These are phyloP conservation scores for Metschnikowia proteae DNA, from an alignment of 805 yeast species.

Conservation along the genomic window DNA sequence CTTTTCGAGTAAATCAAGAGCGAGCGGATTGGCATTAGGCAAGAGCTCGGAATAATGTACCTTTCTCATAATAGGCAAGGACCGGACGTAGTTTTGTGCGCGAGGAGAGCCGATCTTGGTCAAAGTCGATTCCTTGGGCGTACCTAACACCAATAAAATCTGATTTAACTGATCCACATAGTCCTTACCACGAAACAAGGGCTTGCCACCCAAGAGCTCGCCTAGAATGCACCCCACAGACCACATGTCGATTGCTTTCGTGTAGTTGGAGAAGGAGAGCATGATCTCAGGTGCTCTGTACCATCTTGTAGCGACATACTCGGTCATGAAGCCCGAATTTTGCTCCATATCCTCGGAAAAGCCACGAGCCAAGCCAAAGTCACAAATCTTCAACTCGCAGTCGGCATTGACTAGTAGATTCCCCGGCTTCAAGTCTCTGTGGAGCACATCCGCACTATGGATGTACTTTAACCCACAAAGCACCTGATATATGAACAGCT, in stretches of 20 bases:
- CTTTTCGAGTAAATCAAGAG: slow-evolving; percentile 62
- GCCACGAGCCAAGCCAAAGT: slow-evolving; percentile 94
- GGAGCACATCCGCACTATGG: slow-evolving; percentile 89
- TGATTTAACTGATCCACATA: slow-evolving; percentile 93
- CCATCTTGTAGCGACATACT: slow-evolving; percentile 98
- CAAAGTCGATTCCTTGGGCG: slow-evolving; percentile 60
- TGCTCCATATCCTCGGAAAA: slow-evolving; percentile 77
- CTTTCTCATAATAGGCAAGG: slow-evolving; percentile 77
- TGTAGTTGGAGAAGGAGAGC: slow-evolving; percentile 89
- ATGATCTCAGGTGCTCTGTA: slow-evolving; percentile 98
- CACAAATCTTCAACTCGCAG: slow-evolving; percentile 94
- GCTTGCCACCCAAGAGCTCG: slow-evolving; percentile 85
- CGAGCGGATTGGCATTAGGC: slow-evolving; percentile 84
- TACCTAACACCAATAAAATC: slow-evolving; percentile 83
- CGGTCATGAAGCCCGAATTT: slow-evolving; percentile 92
- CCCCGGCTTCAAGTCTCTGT: slow-evolving; percentile 93
- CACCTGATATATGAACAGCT: slow-evolving; percentile 86
- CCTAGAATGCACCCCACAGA: slow-evolving; percentile 97
- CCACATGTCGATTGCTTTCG: slow-evolving; percentile 97
- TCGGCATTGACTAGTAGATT: slow-evolving; percentile 91
- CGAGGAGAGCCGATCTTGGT: slow-evolving; percentile 67
- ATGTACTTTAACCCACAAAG: slow-evolving; percentile 86
- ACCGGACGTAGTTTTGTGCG: slow-evolving; percentile 88
- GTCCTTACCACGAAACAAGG: slow-evolving; percentile 92
- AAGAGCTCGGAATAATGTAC: slow-evolving; percentile 68